Conservation (phyloP, 2,329 filamentous ascomycete species). For the Diaporthe caulivora region DNA sequence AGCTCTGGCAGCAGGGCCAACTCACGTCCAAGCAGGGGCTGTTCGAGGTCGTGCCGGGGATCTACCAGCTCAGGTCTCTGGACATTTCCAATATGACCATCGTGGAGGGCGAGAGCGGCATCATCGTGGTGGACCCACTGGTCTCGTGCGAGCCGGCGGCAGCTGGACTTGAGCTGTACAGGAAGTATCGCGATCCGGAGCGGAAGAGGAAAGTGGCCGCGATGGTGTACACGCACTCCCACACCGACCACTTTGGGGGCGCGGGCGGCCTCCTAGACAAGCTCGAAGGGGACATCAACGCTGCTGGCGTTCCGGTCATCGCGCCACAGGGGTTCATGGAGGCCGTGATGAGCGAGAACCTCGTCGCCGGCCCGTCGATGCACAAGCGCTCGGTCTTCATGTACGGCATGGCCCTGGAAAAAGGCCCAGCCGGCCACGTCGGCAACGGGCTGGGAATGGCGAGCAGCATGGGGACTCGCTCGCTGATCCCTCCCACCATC, state of each 20-base stretch:
- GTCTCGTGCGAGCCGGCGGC: slow-evolving; percentile 51
- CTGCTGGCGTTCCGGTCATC: slow-evolving; percentile 43
- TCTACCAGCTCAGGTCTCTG: slow-evolving; percentile 56
- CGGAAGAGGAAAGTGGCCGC: slow-evolving; percentile 45
- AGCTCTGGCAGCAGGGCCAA: slow-evolving; percentile 52
- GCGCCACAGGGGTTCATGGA: slow-evolving; percentile 56
- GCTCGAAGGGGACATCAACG: background rate
- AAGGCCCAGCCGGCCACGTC: slow-evolving; percentile 50
- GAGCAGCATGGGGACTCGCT: slow-evolving; percentile 48
- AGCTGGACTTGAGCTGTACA: slow-evolving; percentile 51
- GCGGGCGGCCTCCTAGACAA: slow-evolving; percentile 41
- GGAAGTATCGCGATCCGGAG: slow-evolving; percentile 41
- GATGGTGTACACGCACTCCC: slow-evolving; percentile 56
- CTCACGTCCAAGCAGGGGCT: slow-evolving; percentile 50
- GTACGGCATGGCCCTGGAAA: slow-evolving; percentile 52
- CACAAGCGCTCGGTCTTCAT: slow-evolving; percentile 52
- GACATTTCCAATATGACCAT: slow-evolving; percentile 57
- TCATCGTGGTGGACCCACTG: slow-evolving; percentile 55
- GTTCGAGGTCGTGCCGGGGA: slow-evolving; percentile 49
- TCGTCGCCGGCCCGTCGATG: slow-evolving; percentile 55
- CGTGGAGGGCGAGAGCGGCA: slow-evolving; percentile 50
- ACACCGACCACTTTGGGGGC: slow-evolving; percentile 54
- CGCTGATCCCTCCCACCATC: slow-evolving; percentile 51
- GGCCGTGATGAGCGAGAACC: slow-evolving; percentile 53
- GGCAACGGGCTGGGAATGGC: slow-evolving; percentile 52